These are phyloP conservation scores for Cladobotryum protrusum DNA, from an alignment of 2,329 filamentous ascomycete genomes.

Conservation along the genomic window DNA sequence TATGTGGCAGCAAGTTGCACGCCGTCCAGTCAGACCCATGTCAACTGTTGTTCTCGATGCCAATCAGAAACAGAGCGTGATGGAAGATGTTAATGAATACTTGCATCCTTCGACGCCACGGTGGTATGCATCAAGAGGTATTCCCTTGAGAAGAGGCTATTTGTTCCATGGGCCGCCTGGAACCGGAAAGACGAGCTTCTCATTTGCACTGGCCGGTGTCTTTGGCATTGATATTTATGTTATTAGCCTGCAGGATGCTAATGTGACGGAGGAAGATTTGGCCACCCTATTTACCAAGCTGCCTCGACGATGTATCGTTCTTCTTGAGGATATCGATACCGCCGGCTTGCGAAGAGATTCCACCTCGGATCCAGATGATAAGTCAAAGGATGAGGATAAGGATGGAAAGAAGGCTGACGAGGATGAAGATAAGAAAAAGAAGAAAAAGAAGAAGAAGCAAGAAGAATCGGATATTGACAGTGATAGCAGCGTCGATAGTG, in stretches of 20 bases:
- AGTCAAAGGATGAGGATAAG: conserved; percentile 11
- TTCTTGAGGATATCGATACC: conserved; percentile 65
- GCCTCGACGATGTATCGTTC: conserved; percentile 57
- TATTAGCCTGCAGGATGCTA: conserved; percentile 50
- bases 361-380: conserved; percentile 24
- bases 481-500: conserved; percentile 21
- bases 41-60: conserved; percentile 68
- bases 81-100: conserved; percentile 72
- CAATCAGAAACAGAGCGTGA: conserved; percentile 57
- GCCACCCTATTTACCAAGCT: conserved; percentile 53
- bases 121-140: conserved; percentile 71
- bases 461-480: conserved; percentile 17
- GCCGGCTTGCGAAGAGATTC: conserved; percentile 48
- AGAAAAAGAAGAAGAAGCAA: conserved; percentile 22
- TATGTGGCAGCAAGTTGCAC: conserved; percentile 51
- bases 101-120: conserved; percentile 61
- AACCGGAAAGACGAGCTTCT: conserved; percentile 65
- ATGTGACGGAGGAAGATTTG: conserved; percentile 57
- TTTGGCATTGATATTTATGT: conserved; percentile 63
- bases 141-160: conserved; percentile 71
- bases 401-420: conserved; percentile 13
- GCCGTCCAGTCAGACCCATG: conserved; percentile 64
- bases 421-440: conserved; percentile 14
- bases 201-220: conserved; percentile 58
- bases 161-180: conserved; percentile 71